phyloP scores from a whole-genome alignment of 495 filamentous ascomycete species.

The Massariosphaeria phaeospora region DNA sequence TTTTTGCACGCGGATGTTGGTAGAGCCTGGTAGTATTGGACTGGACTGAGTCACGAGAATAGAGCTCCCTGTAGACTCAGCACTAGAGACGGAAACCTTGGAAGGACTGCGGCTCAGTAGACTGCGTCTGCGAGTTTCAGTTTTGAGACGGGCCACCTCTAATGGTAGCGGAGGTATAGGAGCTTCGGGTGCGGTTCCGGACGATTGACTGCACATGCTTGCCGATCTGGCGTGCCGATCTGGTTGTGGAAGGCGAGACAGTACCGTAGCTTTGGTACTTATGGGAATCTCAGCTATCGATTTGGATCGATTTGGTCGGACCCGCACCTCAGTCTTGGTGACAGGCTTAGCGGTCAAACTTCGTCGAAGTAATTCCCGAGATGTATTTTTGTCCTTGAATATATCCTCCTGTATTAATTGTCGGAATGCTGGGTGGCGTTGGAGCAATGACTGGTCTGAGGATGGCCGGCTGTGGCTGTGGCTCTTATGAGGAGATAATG shows the following conservation, averaged over 20 bases:
- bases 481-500: background rate
- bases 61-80: constrained; percentile 26
- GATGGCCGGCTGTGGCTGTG: constrained; percentile 5
- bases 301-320: constrained; percentile 21
- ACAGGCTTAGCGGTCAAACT: constrained; percentile 17
- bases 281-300: constrained; percentile 24
- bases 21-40: constrained; percentile 6
- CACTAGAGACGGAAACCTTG: constrained; percentile 17
- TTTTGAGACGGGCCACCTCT: constrained; percentile 15
- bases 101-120: constrained; percentile 22
- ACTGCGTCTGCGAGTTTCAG: background rate
- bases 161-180: constrained; percentile 23
- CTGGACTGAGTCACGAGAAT: constrained; percentile 24
- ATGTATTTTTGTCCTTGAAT: background rate
- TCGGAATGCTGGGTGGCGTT: constrained; percentile 26
- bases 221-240: constrained; percentile 15
- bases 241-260: constrained; percentile 8
- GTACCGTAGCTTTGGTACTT: background rate
- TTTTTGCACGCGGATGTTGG: constrained; percentile 8
- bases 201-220: constrained; percentile 22
- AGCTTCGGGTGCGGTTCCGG: constrained; percentile 21
- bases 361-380: background rate
- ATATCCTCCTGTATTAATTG: background rate
- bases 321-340: background rate
- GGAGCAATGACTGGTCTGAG: constrained; percentile 23